A percentile compares a stretch with the other conserved stretches of the same genome.
Evolutionary conservation across 2,329 filamentous ascomycete genomes (phyloP).

Genomic region (Aspergillus sp.): DNA sequence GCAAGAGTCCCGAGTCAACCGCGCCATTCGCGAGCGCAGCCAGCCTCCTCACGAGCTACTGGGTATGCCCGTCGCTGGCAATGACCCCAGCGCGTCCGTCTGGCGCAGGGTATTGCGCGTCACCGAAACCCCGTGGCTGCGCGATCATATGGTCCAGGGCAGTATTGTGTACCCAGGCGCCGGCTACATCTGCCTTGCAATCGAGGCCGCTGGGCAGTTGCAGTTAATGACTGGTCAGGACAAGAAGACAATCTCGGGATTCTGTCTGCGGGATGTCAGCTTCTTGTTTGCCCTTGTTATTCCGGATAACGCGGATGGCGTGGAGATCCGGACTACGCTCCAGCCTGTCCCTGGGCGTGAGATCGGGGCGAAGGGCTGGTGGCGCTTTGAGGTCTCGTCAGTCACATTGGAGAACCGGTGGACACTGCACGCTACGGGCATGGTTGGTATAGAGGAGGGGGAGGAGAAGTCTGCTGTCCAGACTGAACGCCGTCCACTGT

Average conservation of each 20-base stretch:
- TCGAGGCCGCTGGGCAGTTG: constrained; percentile 19
- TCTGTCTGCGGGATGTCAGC: not conserved
- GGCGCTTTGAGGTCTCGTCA: not conserved
- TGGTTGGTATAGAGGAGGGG: not conserved
- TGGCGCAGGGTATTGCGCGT: constrained; percentile 29
- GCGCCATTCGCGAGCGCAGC: constrained; percentile 7
- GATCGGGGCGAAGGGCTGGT: not conserved
- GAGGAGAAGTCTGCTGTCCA: too few relatives aligned
- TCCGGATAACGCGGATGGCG: not conserved
- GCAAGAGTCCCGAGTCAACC: constrained; percentile 12
- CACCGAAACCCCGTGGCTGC: constrained; percentile 31
- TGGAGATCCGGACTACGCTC: not conserved
- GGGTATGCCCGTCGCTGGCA: constrained; percentile 3
- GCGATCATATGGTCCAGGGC: constrained; percentile 29
- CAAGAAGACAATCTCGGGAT: not conserved
- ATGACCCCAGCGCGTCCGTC: constrained; percentile 17
- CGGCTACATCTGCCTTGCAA: constrained; percentile 24
- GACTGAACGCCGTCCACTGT: not conserved
- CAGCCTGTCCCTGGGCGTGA: not conserved
- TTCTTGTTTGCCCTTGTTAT: not conserved
- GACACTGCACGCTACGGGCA: not conserved
- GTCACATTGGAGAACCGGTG: not conserved
- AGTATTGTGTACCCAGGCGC: constrained; percentile 32
- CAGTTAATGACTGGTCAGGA: too few relatives aligned
- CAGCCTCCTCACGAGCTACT: constrained; percentile 18